Evolutionary conservation across 306 rosid genomes (phyloP), one percentile per base, ranked within the genome.

Genomic region (Vigna mungo): DNA sequence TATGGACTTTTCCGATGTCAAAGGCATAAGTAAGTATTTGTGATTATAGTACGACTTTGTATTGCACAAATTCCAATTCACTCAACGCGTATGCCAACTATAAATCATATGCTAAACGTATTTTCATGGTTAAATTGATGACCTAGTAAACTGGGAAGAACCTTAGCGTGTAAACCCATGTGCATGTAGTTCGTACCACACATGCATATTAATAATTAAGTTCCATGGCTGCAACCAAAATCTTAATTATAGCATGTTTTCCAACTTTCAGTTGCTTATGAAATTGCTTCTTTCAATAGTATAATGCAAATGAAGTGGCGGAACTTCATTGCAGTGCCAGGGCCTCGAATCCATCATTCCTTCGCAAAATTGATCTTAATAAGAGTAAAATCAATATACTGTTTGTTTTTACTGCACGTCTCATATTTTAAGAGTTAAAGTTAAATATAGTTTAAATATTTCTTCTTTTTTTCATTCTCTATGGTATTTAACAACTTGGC

Each of bases 121-220:
- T 16, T 63, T 63, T 63, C 16, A 9, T n/a, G 68, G 68, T n/a
- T 63, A 63, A 62, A 37, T n/a, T 30, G 41, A 59, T 12, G 39
- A 12, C 11, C 11, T 0, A 25, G 0, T 12, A 25, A 27, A 59
- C 41, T 13, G 18, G 14, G 41, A 13, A 27, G 23, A 6, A 34
- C 7, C 8, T 34, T 34, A 30, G 34, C 34, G 34, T 30, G 34
- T 34, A 34, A 34, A 6, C 7, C 41, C 41, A 36, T 36, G 41
- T 36, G 41, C 41, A 36, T 36, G 41, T 4, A 34, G 37, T 1
- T 34, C 37, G 1, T 36, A 36, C 41, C 41, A 36, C 39, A 36
- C 39, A 36, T 36, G 39, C 39, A 6, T 36, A 36, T 36, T 1
- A 36, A 36, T 36, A 36, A 36, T 36, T 36, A 6, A 36, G 39